Base-by-base conservation (phyloP, 2,329 filamentous ascomycete species). In the Didymella keratinophila region DNA sequence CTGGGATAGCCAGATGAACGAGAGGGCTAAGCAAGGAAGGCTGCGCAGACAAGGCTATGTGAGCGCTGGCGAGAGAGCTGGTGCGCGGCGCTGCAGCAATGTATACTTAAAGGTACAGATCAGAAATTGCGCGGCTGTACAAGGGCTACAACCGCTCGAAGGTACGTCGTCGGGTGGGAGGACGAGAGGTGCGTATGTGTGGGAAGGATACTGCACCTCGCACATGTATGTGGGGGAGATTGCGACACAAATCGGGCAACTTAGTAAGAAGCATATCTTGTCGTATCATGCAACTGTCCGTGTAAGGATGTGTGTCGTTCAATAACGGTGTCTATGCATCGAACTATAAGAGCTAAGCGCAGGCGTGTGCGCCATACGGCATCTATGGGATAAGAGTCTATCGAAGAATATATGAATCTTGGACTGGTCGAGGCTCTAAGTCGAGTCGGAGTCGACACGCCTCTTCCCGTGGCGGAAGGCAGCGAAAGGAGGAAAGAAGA, bases 401-500 rank as follows among this genome's bases (percentile, higher is more conserved):
- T 27, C 20, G 39, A 44, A 36, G 6, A 37, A 30, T 28, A 12
- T 37, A 28, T 34, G 16, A 0, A 47, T 39, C 12, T 25, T 9
- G 11, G 14, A 3, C 6, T 20, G 3, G 20, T 37, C 16, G 20
- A 23, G 3, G 18, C 37, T 23, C 37, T 41, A 39, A 6, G 28
- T 39, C 11, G 49, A 58, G 11, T 54, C 56, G n/a, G 56, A 58
- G 23, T 36, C 45, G 11, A 28, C 12, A 3, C 50, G 45, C 20
- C 45, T 58, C 46, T 58, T 58, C 21, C 56, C 9, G 21, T 54
- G 50, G 21, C 56, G 56, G 60, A 71, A 71, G 21, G 67, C 65
- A 34, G 65, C 61, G 25, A 71, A 71, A 3, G 69, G 69, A 60
- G 67, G 67, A 56, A 72, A 72, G 51, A 70, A 69, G 57, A 68